Base-by-base conservation (phyloP, 495 filamentous ascomycete species). In the Aspergillus olivimuriae region DNA sequence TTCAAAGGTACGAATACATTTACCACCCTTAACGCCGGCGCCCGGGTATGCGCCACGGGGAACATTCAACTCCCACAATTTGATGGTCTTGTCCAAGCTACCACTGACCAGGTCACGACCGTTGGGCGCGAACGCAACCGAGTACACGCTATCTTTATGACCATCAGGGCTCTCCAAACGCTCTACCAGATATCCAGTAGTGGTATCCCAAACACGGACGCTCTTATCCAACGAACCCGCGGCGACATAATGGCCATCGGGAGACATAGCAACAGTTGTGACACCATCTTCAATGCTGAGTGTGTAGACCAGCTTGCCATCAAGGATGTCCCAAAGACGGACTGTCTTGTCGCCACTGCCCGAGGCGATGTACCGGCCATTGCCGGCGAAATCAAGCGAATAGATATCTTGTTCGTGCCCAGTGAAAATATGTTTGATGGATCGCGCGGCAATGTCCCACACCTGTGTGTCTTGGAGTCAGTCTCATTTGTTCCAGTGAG, bases 361-460 rank as follows among this genome's bases (percentile, higher is more conserved):
- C 22, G 88, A 94, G 10, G 88, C 88, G 52, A 94, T 94, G 46
- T 85, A 86, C 33, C 84, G 84, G 7, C 88, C 88, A 50, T 92
- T 89, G 19, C 86, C 77, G 17, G 88, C 84, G 52, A 92, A 94
- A 52, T 94, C 88, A 8, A 94, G 72, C n/a, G 86, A 91, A 61
- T 94, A 94, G 48, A 94, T 94, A 46, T 94, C 88, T 60, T 94
- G 88, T 62, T 94, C 88, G 60, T 94, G 88, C 16, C 88, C 88
- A 22, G 74, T 65, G 65, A 94, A 92, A 3, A 84, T 87, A 48
- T 87, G 81, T 45, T 83, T 83, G 58, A 94, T 94, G 6, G 75
- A 79, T 39, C 83, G 76, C 19, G 66, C 69, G 37, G 71, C 72
- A 50, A 94, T 94, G 63, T 94, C 88, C 88, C 88, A 94, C 43